A percentile compares a stretch with the other conserved stretches of the same genome.
phyloP scores from a whole-genome alignment of 2,329 filamentous ascomycete species.

The Penicillium crustosum region DNA sequence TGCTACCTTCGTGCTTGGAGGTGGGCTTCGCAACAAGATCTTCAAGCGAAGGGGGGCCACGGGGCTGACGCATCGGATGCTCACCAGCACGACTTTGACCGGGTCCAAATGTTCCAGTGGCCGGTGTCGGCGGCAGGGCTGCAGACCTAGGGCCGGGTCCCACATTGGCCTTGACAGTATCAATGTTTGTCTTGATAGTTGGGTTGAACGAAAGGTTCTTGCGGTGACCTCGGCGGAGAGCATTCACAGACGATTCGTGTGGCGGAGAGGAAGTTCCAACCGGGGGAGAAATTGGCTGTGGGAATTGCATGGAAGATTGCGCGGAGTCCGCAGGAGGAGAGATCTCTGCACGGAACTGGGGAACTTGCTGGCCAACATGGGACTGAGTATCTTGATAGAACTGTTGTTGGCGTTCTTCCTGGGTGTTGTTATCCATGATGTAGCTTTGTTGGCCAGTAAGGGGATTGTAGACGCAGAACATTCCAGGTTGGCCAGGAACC shows the following conservation, averaged over 20 bases:
- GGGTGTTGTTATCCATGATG: conserved; percentile 67
- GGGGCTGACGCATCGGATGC: conserved; percentile 89
- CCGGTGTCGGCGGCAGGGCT: conserved; percentile 74
- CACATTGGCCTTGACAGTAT: conserved; percentile 50
- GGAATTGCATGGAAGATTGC: conserved; percentile 58
- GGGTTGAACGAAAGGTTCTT: conserved; percentile 75
- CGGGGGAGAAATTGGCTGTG: conserved; percentile 63
- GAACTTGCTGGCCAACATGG: conserved; percentile 52
- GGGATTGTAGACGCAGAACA: conserved; percentile 83
- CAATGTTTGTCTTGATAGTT: conserved; percentile 46
- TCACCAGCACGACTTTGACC: conserved; percentile 91
- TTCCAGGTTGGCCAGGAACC: conserved; percentile 67
- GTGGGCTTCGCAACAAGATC: conserved; percentile 89
- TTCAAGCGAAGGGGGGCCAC: conserved; percentile 85
- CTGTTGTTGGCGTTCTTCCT: conserved; percentile 44
- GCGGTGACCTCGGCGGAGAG: conserved; percentile 91
- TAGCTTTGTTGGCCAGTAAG: conserved; percentile 81
- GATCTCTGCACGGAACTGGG: conserved; percentile 73
- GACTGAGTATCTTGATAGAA: conserved; percentile 44
- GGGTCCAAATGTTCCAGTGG: conserved; percentile 84
- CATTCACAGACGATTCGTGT: conserved; percentile 78
- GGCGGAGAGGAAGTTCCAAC: conserved; percentile 67
- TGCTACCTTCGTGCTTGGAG: conserved; percentile 87
- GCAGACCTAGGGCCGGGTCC: conserved; percentile 74
- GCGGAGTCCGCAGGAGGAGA: conserved; percentile 72